phyloP scores from a whole-genome alignment of 2,329 filamentous ascomycete species.

The Ophidiomyces ophidiicola region DNA sequence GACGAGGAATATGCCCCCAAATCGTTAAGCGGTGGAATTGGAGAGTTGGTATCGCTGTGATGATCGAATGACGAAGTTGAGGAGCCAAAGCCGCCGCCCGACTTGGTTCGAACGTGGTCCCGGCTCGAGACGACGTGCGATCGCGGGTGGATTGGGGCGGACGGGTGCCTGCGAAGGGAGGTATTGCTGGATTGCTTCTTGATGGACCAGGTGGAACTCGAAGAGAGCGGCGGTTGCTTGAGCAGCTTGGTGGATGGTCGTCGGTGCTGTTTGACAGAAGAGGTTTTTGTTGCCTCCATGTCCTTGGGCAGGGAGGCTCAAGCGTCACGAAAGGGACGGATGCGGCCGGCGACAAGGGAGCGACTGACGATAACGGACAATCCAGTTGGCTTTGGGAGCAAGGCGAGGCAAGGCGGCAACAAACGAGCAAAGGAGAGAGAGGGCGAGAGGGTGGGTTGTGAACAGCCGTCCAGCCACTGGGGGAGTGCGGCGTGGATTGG shows the following conservation, averaged over 20 bases:
- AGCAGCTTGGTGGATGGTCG: constrained; percentile 33
- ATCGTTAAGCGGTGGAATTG: constrained; percentile 26
- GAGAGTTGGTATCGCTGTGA: constrained; percentile 31
- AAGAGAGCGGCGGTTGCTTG: constrained; percentile 33
- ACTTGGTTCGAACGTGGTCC: constrained; percentile 36
- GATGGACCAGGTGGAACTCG: constrained; percentile 28
- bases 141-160: constrained; percentile 35
- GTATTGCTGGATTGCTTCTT: constrained; percentile 34
- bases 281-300: constrained; percentile 14
- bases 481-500: not conserved
- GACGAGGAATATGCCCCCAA: constrained; percentile 21
- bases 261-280: constrained; percentile 12
- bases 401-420: not conserved
- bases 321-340: constrained; percentile 7
- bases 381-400: too few species aligned
- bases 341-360: constrained; percentile 5
- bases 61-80: constrained; percentile 39
- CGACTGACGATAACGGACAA: constrained; percentile 5
- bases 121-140: constrained; percentile 29
- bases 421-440: not conserved
- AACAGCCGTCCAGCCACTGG: not conserved
- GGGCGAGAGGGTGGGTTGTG: not conserved
- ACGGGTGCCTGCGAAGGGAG: constrained; percentile 37
- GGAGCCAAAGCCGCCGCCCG: constrained; percentile 37
- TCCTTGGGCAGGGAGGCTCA: constrained; percentile 7